A percentile compares a stretch with the other conserved stretches of the same genome.
phyloP scores from a whole-genome alignment of 345 rosid genomes.

The Populus euphratica region DNA sequence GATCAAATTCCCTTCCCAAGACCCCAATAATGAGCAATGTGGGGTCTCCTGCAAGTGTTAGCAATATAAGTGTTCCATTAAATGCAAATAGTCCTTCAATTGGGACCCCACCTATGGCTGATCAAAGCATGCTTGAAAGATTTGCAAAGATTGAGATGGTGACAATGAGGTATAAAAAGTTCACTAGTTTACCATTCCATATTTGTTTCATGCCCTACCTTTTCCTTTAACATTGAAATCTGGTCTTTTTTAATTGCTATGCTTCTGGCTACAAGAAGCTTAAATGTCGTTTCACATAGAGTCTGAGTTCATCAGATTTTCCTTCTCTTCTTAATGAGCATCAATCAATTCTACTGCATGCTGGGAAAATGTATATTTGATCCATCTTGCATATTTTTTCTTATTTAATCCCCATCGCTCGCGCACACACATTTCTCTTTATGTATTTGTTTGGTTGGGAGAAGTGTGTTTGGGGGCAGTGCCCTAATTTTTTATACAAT shows the following conservation, averaged over 20 bases:
- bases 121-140: slow-evolving; percentile 68
- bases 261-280: neutral
- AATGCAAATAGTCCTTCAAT: slow-evolving; percentile 78
- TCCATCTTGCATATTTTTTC: neutral
- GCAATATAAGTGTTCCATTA: slow-evolving; percentile 57
- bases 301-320: neutral
- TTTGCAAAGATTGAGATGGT: slow-evolving; percentile 78
- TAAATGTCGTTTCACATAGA: neutral
- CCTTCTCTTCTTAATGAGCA: neutral
- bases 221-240: neutral
- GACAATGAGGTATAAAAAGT: slow-evolving; percentile 50
- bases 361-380: neutral
- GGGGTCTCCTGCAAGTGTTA: slow-evolving; percentile 92
- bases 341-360: neutral
- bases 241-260: neutral
- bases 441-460: neutral
- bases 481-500: neutral
- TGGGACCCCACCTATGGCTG: slow-evolving; percentile 64
- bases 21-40: slow-evolving; percentile 71
- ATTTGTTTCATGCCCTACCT: neutral
- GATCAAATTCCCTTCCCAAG: slow-evolving; percentile 74
- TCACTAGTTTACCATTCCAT: slow-evolving; percentile 2
- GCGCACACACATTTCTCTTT: neutral
- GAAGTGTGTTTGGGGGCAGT: neutral
- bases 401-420: neutral